A percentile compares a stretch with the other conserved stretches of the same genome.
Conservation (phyloP, 2,329 filamentous ascomycete genomes). For the Apiospora malaysiana region DNA sequence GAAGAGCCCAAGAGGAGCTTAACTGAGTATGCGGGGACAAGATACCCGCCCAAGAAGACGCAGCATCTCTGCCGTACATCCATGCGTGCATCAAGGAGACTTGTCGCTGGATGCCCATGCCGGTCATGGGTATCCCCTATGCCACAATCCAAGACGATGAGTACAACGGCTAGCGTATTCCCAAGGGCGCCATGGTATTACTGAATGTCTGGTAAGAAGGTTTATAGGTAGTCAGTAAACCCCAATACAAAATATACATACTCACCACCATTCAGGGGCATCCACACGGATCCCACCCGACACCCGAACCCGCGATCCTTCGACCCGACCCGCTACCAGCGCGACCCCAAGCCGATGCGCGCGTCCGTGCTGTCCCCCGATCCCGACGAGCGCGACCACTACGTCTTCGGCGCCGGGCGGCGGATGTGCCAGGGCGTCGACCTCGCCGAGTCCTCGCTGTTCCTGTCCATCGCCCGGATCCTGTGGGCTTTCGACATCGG, state of each 20-base stretch:
- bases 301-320: slow-evolving; percentile 30
- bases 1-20: slow-evolving; percentile 46
- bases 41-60: slow-evolving; percentile 44
- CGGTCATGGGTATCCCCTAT: slow-evolving; percentile 43
- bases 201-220: slow-evolving; percentile 46
- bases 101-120: slow-evolving; percentile 30
- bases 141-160: slow-evolving; percentile 48
- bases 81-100: slow-evolving; percentile 50
- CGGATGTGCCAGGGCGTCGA: slow-evolving; percentile 54
- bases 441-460: slow-evolving; percentile 52
- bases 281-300: slow-evolving; percentile 28
- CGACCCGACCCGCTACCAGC: slow-evolving; percentile 29
- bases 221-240: no score
- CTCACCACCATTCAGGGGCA: slow-evolving; percentile 17
- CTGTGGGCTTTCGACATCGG: slow-evolving; percentile 55
- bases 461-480: slow-evolving; percentile 45
- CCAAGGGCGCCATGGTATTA: slow-evolving; percentile 50
- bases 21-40: slow-evolving; percentile 47
- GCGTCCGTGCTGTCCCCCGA: not conserved
- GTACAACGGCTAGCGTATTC: slow-evolving; percentile 53
- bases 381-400: slow-evolving; percentile 34
- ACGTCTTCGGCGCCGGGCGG: slow-evolving; percentile 54
- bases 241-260: not conserved
- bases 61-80: slow-evolving; percentile 49
- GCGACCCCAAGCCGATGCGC: not conserved